These are phyloP conservation scores for Candida bentonensis DNA, from an alignment of 805 yeast genomes.

Conservation along the genomic window DNA sequence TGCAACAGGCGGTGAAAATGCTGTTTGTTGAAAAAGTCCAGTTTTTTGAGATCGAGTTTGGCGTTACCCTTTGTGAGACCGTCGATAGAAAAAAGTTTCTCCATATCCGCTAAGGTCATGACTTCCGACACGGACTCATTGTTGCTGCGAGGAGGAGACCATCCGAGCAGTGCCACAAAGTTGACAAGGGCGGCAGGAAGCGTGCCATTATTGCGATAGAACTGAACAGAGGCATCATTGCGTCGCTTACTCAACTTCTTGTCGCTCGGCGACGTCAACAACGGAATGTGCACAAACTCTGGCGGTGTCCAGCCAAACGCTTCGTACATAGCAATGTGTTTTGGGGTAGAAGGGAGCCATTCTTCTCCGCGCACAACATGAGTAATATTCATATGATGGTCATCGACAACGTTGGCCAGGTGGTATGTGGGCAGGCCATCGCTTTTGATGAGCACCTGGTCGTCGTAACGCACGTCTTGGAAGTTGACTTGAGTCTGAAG, in stretches of 20 bases:
- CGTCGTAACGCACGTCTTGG: constrained; percentile 69
- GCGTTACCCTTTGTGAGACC: constrained; percentile 88
- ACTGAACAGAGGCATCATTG: constrained; percentile 63
- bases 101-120: constrained; percentile 31
- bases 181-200: constrained; percentile 81
- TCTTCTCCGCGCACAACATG: constrained; percentile 97
- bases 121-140: constrained; percentile 17
- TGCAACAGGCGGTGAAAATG: constrained; percentile 37
- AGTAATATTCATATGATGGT: constrained; percentile 80
- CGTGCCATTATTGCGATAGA: constrained; percentile 44
- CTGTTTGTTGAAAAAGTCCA: constrained; percentile 62
- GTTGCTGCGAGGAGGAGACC: constrained; percentile 67
- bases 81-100: constrained; percentile 42
- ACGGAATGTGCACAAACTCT: constrained; percentile 73
- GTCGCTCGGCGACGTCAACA: constrained; percentile 49
- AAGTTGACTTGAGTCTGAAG: constrained; percentile 68
- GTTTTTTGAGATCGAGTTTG: constrained; percentile 69
- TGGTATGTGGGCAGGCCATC: constrained; percentile 95
- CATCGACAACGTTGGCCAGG: constrained; percentile 91
- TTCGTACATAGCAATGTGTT: constrained; percentile 72
- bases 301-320: constrained; percentile 87
- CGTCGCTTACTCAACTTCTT: constrained; percentile 70
- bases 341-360: constrained; percentile 94
- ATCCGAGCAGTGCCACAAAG: constrained; percentile 82
- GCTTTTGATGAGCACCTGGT: constrained; percentile 78